Base-by-base conservation (phyloP, 176 grass and related monocot species). In the Otatea glauca region DNA sequence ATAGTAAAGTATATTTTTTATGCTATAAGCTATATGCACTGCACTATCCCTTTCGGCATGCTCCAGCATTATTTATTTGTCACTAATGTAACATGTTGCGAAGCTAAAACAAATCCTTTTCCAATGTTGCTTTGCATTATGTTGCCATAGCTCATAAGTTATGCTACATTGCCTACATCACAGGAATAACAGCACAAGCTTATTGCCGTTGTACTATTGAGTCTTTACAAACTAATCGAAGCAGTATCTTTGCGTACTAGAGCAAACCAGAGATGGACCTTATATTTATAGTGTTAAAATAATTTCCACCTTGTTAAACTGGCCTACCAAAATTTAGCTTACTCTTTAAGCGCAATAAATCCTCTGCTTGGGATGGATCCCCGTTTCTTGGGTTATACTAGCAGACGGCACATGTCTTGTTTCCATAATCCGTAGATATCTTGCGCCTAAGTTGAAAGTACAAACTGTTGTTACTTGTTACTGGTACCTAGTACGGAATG, bases 391-490 rank as follows among this genome's bases (percentile, higher is more conserved):
- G 42, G 51, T 42, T 81, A 44, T 35, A 70, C 34, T 56, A 13
- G 3, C 58, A 23, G 82, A 49, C 14, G 7, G 2, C 24, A 50
- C 27, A 44, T 21, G 18, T 56, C 17, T 15, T 75, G 5, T 75
- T 79, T 54, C 12, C 25, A n/a, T 27, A 45, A 43, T 37, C 53
- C 4, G 20, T 74, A 74, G 18, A 68, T 68, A 23, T 10, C 21
- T 81, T 16, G 70, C 10, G 15, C 4, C 24, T 21, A 6, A 21
- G 55, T 9, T 62, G 23, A 68, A 66, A 75, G 18, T 53, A 76
- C 44, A 69, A 45, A 85, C 9, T 21, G 12, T n/a, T 20, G 27
- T 56, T 76, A 51, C 72, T n/a, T 20, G 27, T 56, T 76, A 51
- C 72, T 25, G 44, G 68, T 74, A 61, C 60, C 37, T 51, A 27